Evolutionary conservation across 345 rosid species (phyloP), one percentile per base, ranked within the genome.

Genomic region (Camelina hispida): DNA sequence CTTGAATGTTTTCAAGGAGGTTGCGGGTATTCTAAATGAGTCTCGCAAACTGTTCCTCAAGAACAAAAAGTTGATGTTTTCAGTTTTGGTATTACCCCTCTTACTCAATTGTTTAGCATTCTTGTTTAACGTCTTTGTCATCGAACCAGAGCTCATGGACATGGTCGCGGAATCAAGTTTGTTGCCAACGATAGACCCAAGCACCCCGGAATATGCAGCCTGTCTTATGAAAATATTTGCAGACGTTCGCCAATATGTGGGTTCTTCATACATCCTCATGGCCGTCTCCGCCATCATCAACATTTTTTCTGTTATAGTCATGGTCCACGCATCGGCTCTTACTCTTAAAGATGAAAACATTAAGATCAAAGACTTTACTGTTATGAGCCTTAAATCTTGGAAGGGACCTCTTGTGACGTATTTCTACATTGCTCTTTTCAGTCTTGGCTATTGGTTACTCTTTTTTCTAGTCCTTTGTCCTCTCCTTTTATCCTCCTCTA

Each of bases 391-490:
- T 9, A 71, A 30, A 67, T 81, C 82, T 52, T 72, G 74, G 80
- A 82, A 69, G 68, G 81, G 81, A 23, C 85, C 86, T 10, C 64
- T 88, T n/a, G 23, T 79, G 6, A 87, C 93, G 6, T 55, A 30
- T 60, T 78, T 83, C 62, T 85, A 74, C 75, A 68, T 70, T 35
- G 15, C 50, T 53, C 79, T 85, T 18, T 79, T 88, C 43, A 44
- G 9, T 34, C 0, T 73, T 4, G 83, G 92, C 20, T 90, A 62
- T 56, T 6, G 55, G 7, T 61, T 74, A 50, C 54, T 85, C 52
- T 62, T 71, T 32, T n/a, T 67, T 0, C 22, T 61, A 20, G 38
- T 67, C 37, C 44, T 78, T 37, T 6, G 66, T 2, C 80, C 85
- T 28, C 13, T 82, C 1, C n/a, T 37, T 35, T 35, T 35, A 35